Conservation (phyloP, 331 rosid genomes). For the Rhamnella rubrinervis region DNA sequence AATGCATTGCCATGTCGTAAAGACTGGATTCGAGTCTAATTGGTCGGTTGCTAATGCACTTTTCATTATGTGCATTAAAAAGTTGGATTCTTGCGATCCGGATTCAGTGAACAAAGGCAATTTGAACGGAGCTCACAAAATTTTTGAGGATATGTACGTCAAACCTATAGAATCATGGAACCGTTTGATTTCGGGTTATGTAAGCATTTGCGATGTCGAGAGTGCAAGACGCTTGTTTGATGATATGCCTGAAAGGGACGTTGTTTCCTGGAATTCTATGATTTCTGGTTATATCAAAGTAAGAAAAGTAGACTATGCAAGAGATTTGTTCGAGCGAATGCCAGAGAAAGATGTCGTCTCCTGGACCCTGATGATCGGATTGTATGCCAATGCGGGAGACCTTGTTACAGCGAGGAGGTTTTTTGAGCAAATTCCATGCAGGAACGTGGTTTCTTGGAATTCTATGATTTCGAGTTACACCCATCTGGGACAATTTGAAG, state of each 20-base stretch:
- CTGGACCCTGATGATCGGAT: constrained; percentile 32
- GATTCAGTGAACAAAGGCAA: neutral
- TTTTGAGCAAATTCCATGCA: constrained; percentile 30
- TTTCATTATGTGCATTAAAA: constrained; percentile 18
- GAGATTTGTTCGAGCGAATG: constrained; percentile 25
- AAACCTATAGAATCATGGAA: constrained; percentile 16
- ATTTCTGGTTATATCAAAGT: constrained; percentile 24
- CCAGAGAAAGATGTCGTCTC: constrained; percentile 27
- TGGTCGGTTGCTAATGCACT: constrained; percentile 23
- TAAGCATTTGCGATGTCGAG: constrained; percentile 8
- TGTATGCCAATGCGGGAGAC: constrained; percentile 25
- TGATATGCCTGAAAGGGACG: constrained; percentile 25
- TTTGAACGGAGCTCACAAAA: constrained; percentile 22
- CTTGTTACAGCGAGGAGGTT: constrained; percentile 20
- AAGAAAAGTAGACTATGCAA: constrained; percentile 10
- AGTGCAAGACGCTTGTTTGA: constrained; percentile 26
- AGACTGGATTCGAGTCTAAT: constrained; percentile 22
- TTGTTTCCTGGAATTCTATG: constrained; percentile 30
- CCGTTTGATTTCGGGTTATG: constrained; percentile 18
- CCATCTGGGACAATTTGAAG: constrained; percentile 18
- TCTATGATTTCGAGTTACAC: constrained; percentile 30
- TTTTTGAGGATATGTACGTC: constrained; percentile 23
- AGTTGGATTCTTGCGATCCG: neutral
- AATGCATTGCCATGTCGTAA: constrained; percentile 25
- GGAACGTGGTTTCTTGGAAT: constrained; percentile 37